A percentile compares a stretch with the other conserved stretches of the same genome.
Conservation (phyloP, 345 rosid species). For the Rhodamnia argentea region DNA sequence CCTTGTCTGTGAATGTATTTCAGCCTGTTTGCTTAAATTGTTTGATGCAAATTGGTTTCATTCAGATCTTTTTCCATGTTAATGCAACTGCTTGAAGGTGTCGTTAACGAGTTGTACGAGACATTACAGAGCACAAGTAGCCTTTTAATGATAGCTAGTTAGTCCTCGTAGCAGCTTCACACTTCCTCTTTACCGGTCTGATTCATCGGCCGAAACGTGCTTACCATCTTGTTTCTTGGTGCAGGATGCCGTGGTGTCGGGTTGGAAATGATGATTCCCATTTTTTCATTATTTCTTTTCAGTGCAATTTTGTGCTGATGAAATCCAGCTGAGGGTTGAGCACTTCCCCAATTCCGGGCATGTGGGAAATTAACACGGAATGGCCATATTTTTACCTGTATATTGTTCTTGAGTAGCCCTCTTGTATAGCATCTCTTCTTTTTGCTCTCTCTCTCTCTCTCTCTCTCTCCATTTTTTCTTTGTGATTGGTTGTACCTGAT, state of each 20-base stretch:
- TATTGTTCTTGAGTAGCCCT: conserved; percentile 18
- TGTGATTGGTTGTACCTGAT: conserved; percentile 1
- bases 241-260: conserved; percentile 51
- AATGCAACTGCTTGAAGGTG: background rate
- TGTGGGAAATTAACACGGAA: conserved; percentile 11
- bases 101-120: background rate
- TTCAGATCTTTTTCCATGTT: background rate
- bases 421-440: conserved; percentile 24
- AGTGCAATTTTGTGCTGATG: conserved; percentile 36
- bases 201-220: background rate
- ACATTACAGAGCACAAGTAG: background rate
- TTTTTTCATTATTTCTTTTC: conserved; percentile 59
- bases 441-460: background rate
- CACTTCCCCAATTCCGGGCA: conserved; percentile 4
- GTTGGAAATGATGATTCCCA: conserved; percentile 32
- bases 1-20: background rate
- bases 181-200: background rate
- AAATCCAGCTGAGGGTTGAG: conserved; percentile 10
- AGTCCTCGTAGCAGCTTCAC: background rate
- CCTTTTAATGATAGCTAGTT: background rate
- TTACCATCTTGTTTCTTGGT: background rate
- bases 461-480: background rate
- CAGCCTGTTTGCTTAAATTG: background rate
- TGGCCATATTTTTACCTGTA: conserved; percentile 19
- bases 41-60: background rate